These are phyloP conservation scores for Sugiyamaella xylanicola DNA, from an alignment of 1,139 yeast species.

Conservation along the genomic window DNA sequence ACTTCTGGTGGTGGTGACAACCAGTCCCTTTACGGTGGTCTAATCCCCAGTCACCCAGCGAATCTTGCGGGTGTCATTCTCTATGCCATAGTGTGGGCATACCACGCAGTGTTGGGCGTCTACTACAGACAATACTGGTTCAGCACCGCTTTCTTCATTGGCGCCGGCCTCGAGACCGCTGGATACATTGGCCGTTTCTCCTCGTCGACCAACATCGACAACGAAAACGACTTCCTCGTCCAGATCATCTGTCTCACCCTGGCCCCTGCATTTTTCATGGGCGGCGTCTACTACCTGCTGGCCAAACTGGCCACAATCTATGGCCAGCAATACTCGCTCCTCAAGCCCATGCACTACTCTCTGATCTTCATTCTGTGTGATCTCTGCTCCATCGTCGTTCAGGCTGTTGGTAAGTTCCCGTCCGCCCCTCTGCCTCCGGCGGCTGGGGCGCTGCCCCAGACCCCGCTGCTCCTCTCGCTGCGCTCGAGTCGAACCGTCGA, in stretches of 20 bases:
- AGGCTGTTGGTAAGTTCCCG: constrained; percentile 57
- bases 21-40: constrained; percentile 47
- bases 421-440: neutral
- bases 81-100: constrained; percentile 48
- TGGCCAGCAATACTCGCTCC: constrained; percentile 61
- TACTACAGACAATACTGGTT: constrained; percentile 74
- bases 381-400: constrained; percentile 67
- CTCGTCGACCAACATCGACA: constrained; percentile 45
- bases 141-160: constrained; percentile 60
- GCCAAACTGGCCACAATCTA: constrained; percentile 73
- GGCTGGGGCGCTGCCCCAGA: neutral
- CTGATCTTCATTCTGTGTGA: constrained; percentile 69
- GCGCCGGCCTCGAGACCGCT: constrained; percentile 62
- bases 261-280: constrained; percentile 90
- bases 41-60: constrained; percentile 49
- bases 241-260: constrained; percentile 74
- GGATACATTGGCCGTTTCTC: constrained; percentile 72
- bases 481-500: constrained; percentile 37
- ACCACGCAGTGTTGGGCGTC: constrained; percentile 48
- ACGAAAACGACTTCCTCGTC: constrained; percentile 53
- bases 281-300: constrained; percentile 75
- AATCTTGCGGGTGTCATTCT: constrained; percentile 55
- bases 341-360: constrained; percentile 77
- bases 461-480: neutral
- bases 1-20: constrained; percentile 2